Percentiles rank a stretch among this genome's conserved stretches.
Conservation (phyloP, 495 filamentous ascomycete genomes). For the Lasiosphaeria miniovina region DNA sequence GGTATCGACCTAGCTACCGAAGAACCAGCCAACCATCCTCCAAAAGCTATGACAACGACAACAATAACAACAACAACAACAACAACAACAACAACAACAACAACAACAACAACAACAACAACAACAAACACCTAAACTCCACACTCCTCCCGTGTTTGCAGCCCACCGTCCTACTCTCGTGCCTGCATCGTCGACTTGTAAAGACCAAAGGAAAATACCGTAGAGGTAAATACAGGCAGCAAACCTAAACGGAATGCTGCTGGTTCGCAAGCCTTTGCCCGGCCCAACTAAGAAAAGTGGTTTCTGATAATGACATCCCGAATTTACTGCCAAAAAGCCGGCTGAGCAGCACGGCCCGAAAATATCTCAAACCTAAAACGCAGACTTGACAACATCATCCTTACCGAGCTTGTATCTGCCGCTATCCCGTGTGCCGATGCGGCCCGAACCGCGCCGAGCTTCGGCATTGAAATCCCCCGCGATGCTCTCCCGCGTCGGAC, state of each 20-base stretch:
- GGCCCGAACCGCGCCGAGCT: constrained; percentile 43
- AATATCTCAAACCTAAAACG: constrained; percentile 53
- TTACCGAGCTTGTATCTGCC: constrained; percentile 59
- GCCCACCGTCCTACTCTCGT: too few relatives aligned
- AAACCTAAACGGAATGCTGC: too few relatives aligned
- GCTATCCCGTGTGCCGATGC: constrained; percentile 50
- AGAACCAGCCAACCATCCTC: constrained; percentile 8
- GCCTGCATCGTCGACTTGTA: too few relatives aligned
- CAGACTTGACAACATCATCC: constrained; percentile 81
- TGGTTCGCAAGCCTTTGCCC: too few relatives aligned
- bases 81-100: background rate
- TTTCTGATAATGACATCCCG: too few relatives aligned
- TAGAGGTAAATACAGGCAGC: too few relatives aligned
- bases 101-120: background rate
- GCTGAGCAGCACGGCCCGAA: background rate
- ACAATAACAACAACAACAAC: background rate
- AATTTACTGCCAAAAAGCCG: too few relatives aligned
- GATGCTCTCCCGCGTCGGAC: constrained; percentile 91
- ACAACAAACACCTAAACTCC: background rate
- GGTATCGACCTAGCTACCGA: constrained; percentile 14
- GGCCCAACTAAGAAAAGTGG: too few relatives aligned
- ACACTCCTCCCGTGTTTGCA: background rate
- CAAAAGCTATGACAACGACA: background rate
- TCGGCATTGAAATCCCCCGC: constrained; percentile 50
- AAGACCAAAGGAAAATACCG: too few relatives aligned